These are phyloP conservation scores for Komagataella pastoris DNA, from an alignment of 805 yeast genomes.

Conservation along the genomic window DNA sequence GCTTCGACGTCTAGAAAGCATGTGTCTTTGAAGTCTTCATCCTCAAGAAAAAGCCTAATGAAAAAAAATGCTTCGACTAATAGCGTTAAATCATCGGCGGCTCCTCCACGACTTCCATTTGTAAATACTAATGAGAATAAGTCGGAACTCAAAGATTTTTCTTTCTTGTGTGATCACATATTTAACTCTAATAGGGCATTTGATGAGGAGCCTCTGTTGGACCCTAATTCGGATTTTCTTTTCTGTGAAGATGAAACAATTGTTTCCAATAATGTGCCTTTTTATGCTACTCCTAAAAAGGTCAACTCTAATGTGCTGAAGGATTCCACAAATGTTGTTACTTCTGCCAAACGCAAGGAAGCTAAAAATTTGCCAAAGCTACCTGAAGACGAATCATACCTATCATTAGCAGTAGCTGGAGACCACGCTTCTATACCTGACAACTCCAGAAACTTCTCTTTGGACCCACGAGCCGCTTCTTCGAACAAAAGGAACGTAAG, in stretches of 20 bases:
- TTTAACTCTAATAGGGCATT: not conserved
- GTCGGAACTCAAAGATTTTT: slow-evolving; percentile 5
- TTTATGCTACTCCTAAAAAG: not conserved
- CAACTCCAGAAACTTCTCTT: not conserved
- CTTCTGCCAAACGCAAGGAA: not conserved
- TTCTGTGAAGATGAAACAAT: not conserved
- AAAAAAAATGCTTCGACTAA: not conserved
- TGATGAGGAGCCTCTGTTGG: not conserved
- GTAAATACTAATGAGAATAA: not conserved
- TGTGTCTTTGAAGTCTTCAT: slow-evolving; percentile 23
- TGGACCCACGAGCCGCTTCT: slow-evolving; percentile 11
- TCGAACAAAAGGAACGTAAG: slow-evolving; percentile 2
- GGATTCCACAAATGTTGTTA: not conserved
- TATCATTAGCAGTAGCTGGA: not conserved
- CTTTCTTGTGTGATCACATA: slow-evolving; percentile 4
- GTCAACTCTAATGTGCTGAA: not conserved
- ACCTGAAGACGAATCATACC: not conserved
- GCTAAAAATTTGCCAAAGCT: slow-evolving; percentile 1
- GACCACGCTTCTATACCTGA: not conserved
- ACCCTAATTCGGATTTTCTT: not conserved
- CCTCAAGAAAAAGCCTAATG: not conserved
- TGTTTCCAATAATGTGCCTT: not conserved
- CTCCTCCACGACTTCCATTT: not conserved
- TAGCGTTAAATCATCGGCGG: not conserved
- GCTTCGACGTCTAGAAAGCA: slow-evolving; percentile 36